A percentile compares a stretch with the other conserved stretches of the same genome.
These are phyloP conservation scores for Syncephalastrum racemosum DNA, from an alignment of 371 early-diverging fungal species.

Conservation along the genomic window DNA sequence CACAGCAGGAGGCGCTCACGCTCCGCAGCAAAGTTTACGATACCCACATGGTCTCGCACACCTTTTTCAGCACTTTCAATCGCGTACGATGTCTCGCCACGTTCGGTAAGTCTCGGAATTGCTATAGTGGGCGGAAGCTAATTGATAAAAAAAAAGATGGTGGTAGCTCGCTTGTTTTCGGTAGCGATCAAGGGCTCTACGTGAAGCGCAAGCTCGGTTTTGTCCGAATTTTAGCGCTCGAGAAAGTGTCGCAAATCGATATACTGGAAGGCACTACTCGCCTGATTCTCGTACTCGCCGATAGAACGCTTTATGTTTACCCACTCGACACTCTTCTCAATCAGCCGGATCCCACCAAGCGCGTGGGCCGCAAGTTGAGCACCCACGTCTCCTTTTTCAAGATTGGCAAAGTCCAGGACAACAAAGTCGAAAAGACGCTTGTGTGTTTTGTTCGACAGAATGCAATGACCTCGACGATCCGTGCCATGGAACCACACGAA, in stretches of 20 bases:
- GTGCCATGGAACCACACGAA: conserved; percentile 74
- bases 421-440: conserved; percentile 66
- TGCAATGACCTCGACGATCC: conserved; percentile 71
- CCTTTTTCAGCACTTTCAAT: conserved; percentile 35
- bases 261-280: conserved; percentile 63
- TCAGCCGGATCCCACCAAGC: conserved; percentile 37
- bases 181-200: conserved; percentile 29
- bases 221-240: conserved; percentile 67
- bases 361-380: conserved; percentile 69
- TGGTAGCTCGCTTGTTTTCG: conserved; percentile 16
- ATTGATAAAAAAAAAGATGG: conserved; percentile 13
- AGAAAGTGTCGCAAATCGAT: conserved; percentile 86
- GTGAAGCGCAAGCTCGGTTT: conserved; percentile 13
- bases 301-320: conserved; percentile 76
- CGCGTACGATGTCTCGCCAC: conserved; percentile 37
- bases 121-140: background rate
- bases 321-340: conserved; percentile 66
- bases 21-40: conserved; percentile 65
- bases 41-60: conserved; percentile 35
- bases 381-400: conserved; percentile 89
- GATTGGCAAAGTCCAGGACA: conserved; percentile 76
- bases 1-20: conserved; percentile 62
- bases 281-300: conserved; percentile 78
- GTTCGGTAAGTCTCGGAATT: conserved; percentile 22
- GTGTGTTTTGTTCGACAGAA: conserved; percentile 76